Evolutionary conservation across 768 basidiomycete species (phyloP).

Genomic region (Mycena haematopus): DNA sequence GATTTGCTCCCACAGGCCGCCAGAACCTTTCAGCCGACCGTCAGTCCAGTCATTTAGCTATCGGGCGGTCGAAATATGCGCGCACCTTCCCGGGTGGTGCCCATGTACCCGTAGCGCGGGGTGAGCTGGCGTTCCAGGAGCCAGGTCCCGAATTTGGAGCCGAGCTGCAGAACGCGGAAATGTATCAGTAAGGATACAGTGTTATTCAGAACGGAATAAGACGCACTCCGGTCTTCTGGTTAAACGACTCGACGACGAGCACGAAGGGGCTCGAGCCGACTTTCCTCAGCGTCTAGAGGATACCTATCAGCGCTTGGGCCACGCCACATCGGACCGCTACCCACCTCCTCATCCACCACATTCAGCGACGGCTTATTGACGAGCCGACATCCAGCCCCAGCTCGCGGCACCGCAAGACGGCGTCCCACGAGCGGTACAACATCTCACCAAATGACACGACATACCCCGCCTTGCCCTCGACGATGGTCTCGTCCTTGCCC

Average conservation of each 20-base stretch:
- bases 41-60: constrained; percentile 38
- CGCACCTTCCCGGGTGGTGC: constrained; percentile 73
- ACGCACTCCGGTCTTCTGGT: constrained; percentile 85
- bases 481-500: constrained; percentile 84
- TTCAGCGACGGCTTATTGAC: constrained; percentile 89
- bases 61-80: constrained; percentile 6
- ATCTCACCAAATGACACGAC: constrained; percentile 89
- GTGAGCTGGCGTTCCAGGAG: constrained; percentile 81
- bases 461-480: constrained; percentile 80
- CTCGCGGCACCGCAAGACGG: constrained; percentile 75
- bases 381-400: constrained; percentile 78
- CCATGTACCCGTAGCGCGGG: constrained; percentile 84
- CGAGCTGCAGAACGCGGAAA: constrained; percentile 51
- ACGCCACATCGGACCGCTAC: not conserved
- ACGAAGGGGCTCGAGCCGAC: constrained; percentile 80
- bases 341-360: constrained; percentile 80
- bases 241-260: constrained; percentile 84
- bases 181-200: not conserved
- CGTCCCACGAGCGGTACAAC: constrained; percentile 85
- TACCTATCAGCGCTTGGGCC: no score
- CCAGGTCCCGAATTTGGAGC: constrained; percentile 87
- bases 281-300: constrained; percentile 62
- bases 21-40: constrained; percentile 50
- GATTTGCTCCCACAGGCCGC: constrained; percentile 85
- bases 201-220: not conserved